These are phyloP conservation scores for Aphanomyces stellatus DNA, from an alignment of 352 stramenopile genomes.

Conservation along the genomic window DNA sequence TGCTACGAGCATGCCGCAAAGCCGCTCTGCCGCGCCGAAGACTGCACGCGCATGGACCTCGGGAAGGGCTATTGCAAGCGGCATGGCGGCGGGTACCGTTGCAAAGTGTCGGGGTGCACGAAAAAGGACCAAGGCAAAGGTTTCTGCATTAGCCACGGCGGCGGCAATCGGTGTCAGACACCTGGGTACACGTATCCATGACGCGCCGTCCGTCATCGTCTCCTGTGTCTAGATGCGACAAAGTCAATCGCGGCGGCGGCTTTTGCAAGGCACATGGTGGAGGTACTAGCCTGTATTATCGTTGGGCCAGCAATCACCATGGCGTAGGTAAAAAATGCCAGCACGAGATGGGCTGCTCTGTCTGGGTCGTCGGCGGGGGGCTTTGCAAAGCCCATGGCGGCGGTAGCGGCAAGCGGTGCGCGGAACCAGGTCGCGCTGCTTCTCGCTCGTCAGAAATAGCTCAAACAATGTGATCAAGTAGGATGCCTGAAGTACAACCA, in stretches of 20 bases:
- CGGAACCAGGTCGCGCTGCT: slow-evolving; percentile 2
- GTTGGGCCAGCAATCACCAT: no score
- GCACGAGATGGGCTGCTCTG: neutral
- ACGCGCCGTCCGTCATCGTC: no score
- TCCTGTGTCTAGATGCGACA: slow-evolving; percentile 19
- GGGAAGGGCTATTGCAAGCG: slow-evolving; percentile 65
- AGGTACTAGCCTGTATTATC: no score
- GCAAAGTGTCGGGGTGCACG: slow-evolving; percentile 55
- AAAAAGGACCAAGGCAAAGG: slow-evolving; percentile 83
- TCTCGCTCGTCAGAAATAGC: no score
- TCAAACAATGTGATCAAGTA: no score
- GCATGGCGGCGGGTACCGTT: slow-evolving; percentile 75
- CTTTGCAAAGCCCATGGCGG: slow-evolving; percentile 19
- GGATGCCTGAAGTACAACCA: slow-evolving; percentile 75
- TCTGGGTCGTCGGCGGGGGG: neutral
- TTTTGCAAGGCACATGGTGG: slow-evolving; percentile 30
- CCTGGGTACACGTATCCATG: slow-evolving; percentile 37
- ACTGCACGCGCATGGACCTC: slow-evolving; percentile 53
- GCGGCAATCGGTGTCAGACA: slow-evolving; percentile 59
- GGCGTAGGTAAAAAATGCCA: slow-evolving; percentile 19
- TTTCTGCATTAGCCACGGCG: slow-evolving; percentile 64
- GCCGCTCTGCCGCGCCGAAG: slow-evolving; percentile 59
- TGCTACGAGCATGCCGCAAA: slow-evolving; percentile 68
- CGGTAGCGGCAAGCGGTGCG: slow-evolving; percentile 47
- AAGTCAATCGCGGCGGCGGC: slow-evolving; percentile 34